phyloP scores from a whole-genome alignment of 1,284 basidiomycete genomes.

The Ganoderma resinaceum region DNA sequence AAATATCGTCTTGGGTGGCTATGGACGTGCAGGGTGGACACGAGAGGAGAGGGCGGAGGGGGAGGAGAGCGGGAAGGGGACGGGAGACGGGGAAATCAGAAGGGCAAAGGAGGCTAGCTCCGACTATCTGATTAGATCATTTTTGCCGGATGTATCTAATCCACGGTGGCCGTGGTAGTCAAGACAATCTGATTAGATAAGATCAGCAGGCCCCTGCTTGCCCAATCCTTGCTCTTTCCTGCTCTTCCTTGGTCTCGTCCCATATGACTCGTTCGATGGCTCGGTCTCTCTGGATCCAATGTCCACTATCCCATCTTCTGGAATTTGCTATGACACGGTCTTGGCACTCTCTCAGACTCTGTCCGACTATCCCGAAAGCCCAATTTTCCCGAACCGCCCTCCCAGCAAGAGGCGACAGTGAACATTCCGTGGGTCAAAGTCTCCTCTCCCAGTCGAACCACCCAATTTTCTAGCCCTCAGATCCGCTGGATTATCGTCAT shows the following conservation, averaged over 20 bases:
- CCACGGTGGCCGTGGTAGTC: slow-evolving; percentile 5
- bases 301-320: neutral
- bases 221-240: slow-evolving; percentile 1
- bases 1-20: neutral
- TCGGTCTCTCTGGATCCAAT: neutral
- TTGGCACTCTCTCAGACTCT: neutral
- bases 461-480: neutral
- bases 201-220: slow-evolving; percentile 13
- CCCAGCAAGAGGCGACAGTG: neutral
- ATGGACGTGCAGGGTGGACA: slow-evolving; percentile 3
- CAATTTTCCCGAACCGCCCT: neutral
- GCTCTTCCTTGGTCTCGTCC: slow-evolving; percentile 5
- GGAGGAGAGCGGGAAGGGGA: neutral
- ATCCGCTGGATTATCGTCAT: neutral
- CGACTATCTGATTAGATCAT: slow-evolving; percentile 34
- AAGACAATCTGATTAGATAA: slow-evolving; percentile 32
- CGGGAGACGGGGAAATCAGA: neutral
- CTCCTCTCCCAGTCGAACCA: neutral
- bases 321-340: neutral
- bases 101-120: neutral
- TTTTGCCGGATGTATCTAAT: slow-evolving; percentile 17
- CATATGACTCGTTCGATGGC: neutral
- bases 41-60: slow-evolving; percentile 5
- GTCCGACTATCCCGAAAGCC: neutral
- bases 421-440: neutral